Conservation (phyloP, 192 early-diverging fungal genomes). For the Backusella luteola region DNA sequence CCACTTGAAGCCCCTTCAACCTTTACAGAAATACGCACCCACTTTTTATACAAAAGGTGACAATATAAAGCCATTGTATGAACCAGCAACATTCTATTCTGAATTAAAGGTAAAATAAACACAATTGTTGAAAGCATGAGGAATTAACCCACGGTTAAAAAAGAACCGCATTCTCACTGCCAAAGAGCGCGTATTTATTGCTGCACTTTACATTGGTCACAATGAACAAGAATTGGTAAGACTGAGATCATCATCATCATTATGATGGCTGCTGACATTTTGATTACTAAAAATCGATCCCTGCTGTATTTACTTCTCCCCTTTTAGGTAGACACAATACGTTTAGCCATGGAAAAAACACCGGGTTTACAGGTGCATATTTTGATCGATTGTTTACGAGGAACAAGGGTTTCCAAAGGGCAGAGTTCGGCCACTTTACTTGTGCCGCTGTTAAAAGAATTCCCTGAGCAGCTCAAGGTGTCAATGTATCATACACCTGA, state of each 20-base stretch:
- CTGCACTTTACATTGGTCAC: constrained; percentile 88
- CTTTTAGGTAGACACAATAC: constrained; percentile 56
- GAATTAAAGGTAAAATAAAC: constrained; percentile 45
- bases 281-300: neutral
- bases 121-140: neutral
- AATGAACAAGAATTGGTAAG: constrained; percentile 74
- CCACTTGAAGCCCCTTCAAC: constrained; percentile 13
- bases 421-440: constrained; percentile 71
- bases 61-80: constrained; percentile 35
- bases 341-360: constrained; percentile 51
- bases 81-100: constrained; percentile 46
- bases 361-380: constrained; percentile 62
- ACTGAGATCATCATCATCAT: neutral
- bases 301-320: neutral
- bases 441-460: constrained; percentile 59
- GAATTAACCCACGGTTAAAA: neutral
- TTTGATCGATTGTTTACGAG: constrained; percentile 87
- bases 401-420: constrained; percentile 61
- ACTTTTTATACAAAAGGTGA: constrained; percentile 39
- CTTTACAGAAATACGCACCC: constrained; percentile 23
- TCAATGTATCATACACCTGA: constrained; percentile 89
- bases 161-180: constrained; percentile 70
- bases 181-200: constrained; percentile 71
- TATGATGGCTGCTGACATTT: neutral
- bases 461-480: constrained; percentile 63